Percentiles rank a stretch among this genome's conserved stretches.
Conservation (phyloP, 1,284 basidiomycete species). For the Ustilago sp. region DNA sequence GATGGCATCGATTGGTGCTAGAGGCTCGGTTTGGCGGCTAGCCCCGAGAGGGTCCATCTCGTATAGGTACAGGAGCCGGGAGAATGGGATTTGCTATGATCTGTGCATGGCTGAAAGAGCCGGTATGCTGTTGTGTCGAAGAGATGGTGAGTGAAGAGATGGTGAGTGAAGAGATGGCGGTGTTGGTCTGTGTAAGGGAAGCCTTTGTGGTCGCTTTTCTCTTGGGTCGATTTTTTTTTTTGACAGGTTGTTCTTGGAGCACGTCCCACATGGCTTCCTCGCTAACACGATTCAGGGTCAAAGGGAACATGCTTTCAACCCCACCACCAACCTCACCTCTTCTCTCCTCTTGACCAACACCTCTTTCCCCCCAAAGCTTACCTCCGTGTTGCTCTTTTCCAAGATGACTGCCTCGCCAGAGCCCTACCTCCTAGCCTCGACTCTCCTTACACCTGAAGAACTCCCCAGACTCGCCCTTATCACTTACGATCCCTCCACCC, state of each 20-base stretch:
- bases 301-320: background rate
- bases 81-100: background rate
- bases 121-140: background rate
- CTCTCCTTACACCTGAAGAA: conserved; percentile 45
- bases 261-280: conserved; percentile 16
- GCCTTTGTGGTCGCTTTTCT: background rate
- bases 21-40: conserved; percentile 19
- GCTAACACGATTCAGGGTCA: background rate
- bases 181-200: background rate
- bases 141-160: background rate
- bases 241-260: conserved; percentile 12
- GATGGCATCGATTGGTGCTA: conserved; percentile 24
- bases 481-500: conserved; percentile 23
- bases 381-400: too few relatives aligned
- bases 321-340: too few relatives aligned
- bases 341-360: background rate
- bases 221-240: conserved; percentile 5
- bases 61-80: background rate
- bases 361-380: too few relatives aligned
- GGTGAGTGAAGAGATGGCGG: background rate
- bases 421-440: conserved; percentile 46
- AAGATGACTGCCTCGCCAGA: conserved; percentile 33
- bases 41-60: conserved; percentile 25
- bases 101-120: background rate
- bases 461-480: conserved; percentile 51